Base-by-base conservation (phyloP, 352 stramenopile species). In the Phytophthora lateralis region DNA sequence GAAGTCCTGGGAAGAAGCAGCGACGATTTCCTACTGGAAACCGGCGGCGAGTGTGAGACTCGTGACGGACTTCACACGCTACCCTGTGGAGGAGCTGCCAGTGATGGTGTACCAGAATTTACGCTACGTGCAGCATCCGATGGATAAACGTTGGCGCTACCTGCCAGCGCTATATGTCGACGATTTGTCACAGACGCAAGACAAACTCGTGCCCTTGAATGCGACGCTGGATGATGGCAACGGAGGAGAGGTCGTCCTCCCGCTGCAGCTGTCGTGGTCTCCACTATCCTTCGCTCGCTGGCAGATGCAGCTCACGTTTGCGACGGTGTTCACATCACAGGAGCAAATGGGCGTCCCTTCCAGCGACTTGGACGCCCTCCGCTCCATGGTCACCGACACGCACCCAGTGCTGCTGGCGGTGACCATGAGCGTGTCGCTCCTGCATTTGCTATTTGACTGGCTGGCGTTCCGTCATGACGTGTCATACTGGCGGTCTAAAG, bases 401-500 rank as follows among this genome's bases (percentile, higher is more conserved):
- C 98, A 99, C 69, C 89, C 97, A 8, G 93, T 96, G 27, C 69
- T 99, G 48, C 80, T 99, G 17, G 87, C 75, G 0, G 83, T 99
- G 1, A 99, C 97, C 4, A 91, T 98, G 58, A 75, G 98, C 27
- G 97, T 98, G 20, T 98, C 93, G n/a, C 72, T 97, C 46, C 76
- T 99, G 34, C 97, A 99, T 80, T 89, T 98, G 24, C 73, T 99
- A 15, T 99, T 99, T 66, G 96, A 99, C 75, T 98, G 98, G 80
- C 73, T 99, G 24, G 98, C 97, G 27, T 99, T 99, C 78, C 98
- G 98, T 57, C 98, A 93, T 56, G 97, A 99, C 75, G 97, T 99
- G 46, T 84, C 85, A 15, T 99, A 99, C 71, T 99, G 97, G 97
- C 73, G 84, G 27, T 60, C 85, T 26, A 90, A 96, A 49, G 97